phyloP scores from a whole-genome alignment of 352 stramenopile species.

The Globisporangium paroecandrum region DNA sequence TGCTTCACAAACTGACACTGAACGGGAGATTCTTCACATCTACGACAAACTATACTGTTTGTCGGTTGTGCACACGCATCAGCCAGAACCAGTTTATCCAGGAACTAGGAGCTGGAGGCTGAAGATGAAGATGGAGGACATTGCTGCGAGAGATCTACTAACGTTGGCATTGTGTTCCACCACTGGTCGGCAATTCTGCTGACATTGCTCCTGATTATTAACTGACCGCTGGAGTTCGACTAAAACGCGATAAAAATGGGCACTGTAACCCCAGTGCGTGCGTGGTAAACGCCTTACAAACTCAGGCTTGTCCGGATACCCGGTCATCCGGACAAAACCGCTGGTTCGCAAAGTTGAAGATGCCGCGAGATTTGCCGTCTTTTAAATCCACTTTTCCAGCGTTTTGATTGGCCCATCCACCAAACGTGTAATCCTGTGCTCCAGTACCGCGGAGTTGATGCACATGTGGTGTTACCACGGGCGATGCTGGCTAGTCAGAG shows the following conservation, averaged over 20 bases:
- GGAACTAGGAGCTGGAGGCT: no score
- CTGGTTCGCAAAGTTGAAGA: neutral
- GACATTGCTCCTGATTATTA: no score
- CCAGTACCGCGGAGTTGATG: neutral
- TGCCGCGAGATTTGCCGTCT: neutral
- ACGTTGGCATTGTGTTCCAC: no score
- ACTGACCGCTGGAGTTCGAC: neutral
- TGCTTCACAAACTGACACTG: no score
- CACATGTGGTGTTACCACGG: neutral
- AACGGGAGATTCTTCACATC: no score
- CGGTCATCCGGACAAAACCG: neutral
- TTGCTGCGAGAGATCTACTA: no score
- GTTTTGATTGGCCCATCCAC: neutral
- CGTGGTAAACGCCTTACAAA: neutral
- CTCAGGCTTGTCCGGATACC: neutral
- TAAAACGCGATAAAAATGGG: neutral
- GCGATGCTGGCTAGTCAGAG: no score
- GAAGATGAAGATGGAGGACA: no score
- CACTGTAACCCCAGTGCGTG: neutral
- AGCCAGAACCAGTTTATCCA: no score
- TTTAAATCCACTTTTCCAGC: neutral
- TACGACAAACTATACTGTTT: no score
- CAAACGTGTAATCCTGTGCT: neutral
- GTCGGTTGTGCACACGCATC: no score
- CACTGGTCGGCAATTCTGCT: no score